Conservation (phyloP, 768 basidiomycete genomes). For the Naganishia vaughanmartiniae region DNA sequence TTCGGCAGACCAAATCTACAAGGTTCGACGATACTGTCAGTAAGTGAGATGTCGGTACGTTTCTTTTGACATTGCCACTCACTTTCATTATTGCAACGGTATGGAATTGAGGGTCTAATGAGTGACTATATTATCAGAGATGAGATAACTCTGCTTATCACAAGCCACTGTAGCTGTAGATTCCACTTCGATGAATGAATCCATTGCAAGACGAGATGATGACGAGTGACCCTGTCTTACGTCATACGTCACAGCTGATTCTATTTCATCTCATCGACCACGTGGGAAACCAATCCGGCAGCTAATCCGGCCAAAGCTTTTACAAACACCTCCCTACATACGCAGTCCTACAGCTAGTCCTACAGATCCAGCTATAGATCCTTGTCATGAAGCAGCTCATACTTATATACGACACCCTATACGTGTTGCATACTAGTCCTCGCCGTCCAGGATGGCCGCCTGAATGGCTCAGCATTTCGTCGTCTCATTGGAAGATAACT, state of each 20-base stretch:
- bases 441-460: too few relatives aligned
- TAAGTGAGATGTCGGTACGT: neutral
- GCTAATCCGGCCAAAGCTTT: neutral
- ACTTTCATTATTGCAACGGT: neutral
- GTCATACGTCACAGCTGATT: neutral
- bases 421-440: too few relatives aligned
- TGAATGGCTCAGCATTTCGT: neutral
- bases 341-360: too few relatives aligned
- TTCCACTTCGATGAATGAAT: too few relatives aligned
- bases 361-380: too few relatives aligned
- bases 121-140: neutral
- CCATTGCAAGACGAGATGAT: neutral
- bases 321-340: neutral
- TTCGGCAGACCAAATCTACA: neutral
- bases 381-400: too few relatives aligned
- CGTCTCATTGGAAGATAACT: neutral
- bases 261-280: neutral
- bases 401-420: too few relatives aligned
- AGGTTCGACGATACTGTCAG: neutral
- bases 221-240: neutral
- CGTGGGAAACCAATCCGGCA: too few relatives aligned
- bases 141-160: too few relatives aligned
- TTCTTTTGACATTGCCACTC: neutral
- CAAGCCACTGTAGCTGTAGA: too few relatives aligned
- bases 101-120: neutral